Base-by-base conservation (phyloP, 108 stramenopile genomes). In the Nitzschia sp. region DNA sequence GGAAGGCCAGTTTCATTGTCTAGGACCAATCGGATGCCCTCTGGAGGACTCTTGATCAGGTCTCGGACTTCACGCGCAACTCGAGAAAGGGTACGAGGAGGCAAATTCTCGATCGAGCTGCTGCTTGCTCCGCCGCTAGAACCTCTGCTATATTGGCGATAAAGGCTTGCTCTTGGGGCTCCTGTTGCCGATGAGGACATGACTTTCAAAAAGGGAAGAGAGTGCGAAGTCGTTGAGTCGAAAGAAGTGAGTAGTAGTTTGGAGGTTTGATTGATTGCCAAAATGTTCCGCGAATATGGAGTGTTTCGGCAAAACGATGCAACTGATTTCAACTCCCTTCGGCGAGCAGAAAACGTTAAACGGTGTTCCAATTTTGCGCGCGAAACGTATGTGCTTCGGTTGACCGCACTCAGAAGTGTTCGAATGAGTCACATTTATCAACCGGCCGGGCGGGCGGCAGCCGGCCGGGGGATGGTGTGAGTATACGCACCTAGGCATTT, bases 1-100 rank as follows among this genome's bases (percentile, higher is more conserved):
- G 91, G 88, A 64, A 89, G 55, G 23, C 91, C 86, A 33, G 85
- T 90, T 53, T 91, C 93, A 17, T 71, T 71, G 76, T 95, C 91
- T 24, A 89, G 76, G 13, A 95, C 80, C 35, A 93, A 76, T 30
- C 70, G 57, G 29, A 97, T 82, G 11, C 96, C 96, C 59, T 96
- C 96, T 17, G 95, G 90, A 31, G 98, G 93, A 49, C 57, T 72
- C 51, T 80, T 84, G 57, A 89, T 90, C 55, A 98, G 77, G 73
- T 92, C 85, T 1, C 91, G 75, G 15, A 98, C 87, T 82, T 98
- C 97, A 38, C 92, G 60, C 28, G 90, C 84, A 13, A 98, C 83
- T 19, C 97, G 56, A 23, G 91, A 76, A 63, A 95, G 68, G 11
- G 95, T 92, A 66, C 95, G 85, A 17, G 95, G 95, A n/a, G 95